phyloP scores from a whole-genome alignment of 192 early-diverging fungal genomes.

The Coemansia biformis region DNA sequence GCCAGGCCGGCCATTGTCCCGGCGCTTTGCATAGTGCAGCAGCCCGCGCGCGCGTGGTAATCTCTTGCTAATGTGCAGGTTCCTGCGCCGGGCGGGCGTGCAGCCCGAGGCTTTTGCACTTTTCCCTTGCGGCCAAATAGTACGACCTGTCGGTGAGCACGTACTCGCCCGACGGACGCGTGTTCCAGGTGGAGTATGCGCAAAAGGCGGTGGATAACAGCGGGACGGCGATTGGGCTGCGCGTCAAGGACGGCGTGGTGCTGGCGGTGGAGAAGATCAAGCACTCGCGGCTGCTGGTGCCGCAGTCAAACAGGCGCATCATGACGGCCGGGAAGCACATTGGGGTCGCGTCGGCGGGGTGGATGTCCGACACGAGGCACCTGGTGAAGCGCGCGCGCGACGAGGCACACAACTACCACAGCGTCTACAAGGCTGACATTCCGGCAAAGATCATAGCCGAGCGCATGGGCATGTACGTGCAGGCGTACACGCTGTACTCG shows the following conservation, averaged over 20 bases:
- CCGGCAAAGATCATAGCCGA: constrained; percentile 91
- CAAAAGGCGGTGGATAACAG: constrained; percentile 97
- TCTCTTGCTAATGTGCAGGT: too few species aligned
- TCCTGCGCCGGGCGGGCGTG: too few species aligned
- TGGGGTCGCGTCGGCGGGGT: constrained; percentile 89
- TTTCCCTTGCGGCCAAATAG: constrained; percentile 33
- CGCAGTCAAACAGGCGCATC: constrained; percentile 89
- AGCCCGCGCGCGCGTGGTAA: too few species aligned
- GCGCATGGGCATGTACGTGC: constrained; percentile 86
- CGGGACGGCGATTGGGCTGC: constrained; percentile 92
- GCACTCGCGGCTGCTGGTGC: constrained; percentile 89
- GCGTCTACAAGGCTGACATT: constrained; percentile 74
- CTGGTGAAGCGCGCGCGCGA: constrained; percentile 84
- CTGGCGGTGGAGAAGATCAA: constrained; percentile 95
- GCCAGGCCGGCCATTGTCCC: too few species aligned
- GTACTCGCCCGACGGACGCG: constrained; percentile 97
- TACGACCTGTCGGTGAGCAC: constrained; percentile 98
- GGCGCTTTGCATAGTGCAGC: background rate
- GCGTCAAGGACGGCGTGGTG: constrained; percentile 92
- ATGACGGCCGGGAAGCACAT: constrained; percentile 86
- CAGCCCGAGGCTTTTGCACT: background rate
- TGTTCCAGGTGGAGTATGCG: constrained; percentile 99
- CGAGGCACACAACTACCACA: constrained; percentile 85
- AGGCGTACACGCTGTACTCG: constrained; percentile 96
- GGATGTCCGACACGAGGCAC: constrained; percentile 88